These are phyloP conservation scores for Rosa chinensis DNA, from an alignment of 306 rosid genomes.

Conservation along the genomic window DNA sequence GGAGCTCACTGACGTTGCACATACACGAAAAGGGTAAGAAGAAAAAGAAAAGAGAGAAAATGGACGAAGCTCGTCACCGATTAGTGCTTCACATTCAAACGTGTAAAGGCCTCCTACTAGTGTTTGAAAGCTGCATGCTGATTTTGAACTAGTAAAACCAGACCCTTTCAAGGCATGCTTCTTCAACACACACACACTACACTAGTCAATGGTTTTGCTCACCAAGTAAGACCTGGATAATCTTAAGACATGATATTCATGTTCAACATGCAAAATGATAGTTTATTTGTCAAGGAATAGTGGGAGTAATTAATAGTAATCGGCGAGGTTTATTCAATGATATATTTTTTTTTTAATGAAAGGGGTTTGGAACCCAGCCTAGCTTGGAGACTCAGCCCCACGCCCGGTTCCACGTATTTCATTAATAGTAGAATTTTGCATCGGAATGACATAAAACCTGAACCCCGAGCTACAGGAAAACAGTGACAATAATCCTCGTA, in stretches of 20 bases:
- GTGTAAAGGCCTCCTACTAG: not conserved
- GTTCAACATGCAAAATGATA: not conserved
- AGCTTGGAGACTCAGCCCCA: no score
- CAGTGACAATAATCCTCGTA: no score
- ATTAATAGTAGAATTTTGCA: no score
- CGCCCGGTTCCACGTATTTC: no score
- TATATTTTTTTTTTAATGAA: no score
- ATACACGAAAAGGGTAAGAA: not conserved
- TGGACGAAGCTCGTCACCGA: not conserved
- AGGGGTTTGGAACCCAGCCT: no score
- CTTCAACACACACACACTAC: not conserved
- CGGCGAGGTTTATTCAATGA: not conserved
- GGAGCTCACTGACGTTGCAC: conserved; percentile 4
- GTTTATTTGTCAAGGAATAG: not conserved
- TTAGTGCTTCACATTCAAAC: conserved; percentile 3
- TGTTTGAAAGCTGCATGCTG: not conserved
- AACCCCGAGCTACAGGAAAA: no score
- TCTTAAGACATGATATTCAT: not conserved
- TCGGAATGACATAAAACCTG: no score
- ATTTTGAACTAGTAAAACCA: conserved; percentile 12
- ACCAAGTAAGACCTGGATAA: conserved; percentile 14
- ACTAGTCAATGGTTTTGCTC: conserved; percentile 18
- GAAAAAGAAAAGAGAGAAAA: not conserved
- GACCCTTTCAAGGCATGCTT: not conserved
- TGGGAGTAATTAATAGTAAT: not conserved